A percentile compares a stretch with the other conserved stretches of the same genome.
Evolutionary conservation across 2,329 filamentous ascomycete genomes (phyloP).

Genomic region (Venturia carpophila): DNA sequence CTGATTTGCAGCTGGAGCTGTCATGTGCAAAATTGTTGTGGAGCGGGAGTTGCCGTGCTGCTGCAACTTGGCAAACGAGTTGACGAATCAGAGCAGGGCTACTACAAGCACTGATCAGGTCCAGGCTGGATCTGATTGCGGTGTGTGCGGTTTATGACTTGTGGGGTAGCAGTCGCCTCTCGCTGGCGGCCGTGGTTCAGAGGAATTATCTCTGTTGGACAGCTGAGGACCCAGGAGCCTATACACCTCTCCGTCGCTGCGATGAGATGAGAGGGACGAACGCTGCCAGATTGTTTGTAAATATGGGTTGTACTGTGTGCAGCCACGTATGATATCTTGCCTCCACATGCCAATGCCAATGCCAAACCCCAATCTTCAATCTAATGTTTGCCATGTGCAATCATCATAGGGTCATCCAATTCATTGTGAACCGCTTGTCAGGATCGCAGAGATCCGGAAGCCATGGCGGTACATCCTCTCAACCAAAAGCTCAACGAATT

Average conservation of each 20-base stretch:
- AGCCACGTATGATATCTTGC: background rate
- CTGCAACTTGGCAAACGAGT: background rate
- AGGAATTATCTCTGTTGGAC: background rate
- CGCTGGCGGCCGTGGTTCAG: background rate
- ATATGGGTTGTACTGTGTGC: background rate
- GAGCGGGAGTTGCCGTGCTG: slow-evolving; percentile 1
- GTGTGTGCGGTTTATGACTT: background rate
- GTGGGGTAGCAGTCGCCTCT: background rate
- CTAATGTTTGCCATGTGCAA: slow-evolving; percentile 5
- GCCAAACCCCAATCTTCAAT: background rate
- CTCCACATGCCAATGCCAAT: background rate
- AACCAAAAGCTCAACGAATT: slow-evolving; percentile 11
- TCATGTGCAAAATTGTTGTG: background rate
- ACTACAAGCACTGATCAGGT: background rate
- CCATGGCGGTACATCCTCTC: background rate
- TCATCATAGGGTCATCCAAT: background rate
- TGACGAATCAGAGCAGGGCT: background rate
- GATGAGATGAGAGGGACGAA: background rate
- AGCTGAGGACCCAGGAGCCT: background rate
- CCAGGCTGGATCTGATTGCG: background rate
- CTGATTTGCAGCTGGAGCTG: background rate
- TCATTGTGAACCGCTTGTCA: background rate
- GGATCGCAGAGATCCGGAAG: background rate
- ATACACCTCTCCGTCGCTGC: background rate
- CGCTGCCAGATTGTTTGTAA: background rate